A percentile compares a stretch with the other conserved stretches of the same genome.
phyloP scores from a whole-genome alignment of 305 asterid genomes.

The Plantago coronopus region DNA sequence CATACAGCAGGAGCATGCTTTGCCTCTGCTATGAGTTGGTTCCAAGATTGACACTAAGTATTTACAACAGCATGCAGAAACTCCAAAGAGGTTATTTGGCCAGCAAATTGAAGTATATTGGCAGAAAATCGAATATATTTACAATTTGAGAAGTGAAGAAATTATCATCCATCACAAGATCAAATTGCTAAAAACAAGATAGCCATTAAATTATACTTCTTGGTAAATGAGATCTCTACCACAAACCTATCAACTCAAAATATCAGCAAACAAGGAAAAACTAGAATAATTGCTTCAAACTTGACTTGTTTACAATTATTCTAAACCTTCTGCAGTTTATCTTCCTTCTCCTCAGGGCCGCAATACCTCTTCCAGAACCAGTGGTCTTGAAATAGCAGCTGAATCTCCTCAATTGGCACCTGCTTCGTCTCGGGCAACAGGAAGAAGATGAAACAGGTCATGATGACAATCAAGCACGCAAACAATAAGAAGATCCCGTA shows the following conservation, averaged over 20 bases:
- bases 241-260: slow-evolving; percentile 12
- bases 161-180: neutral
- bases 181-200: neutral
- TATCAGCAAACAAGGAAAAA: neutral
- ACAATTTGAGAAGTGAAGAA: too few species aligned
- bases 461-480: slow-evolving; percentile 44
- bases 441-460: slow-evolving; percentile 58
- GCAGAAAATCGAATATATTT: too few species aligned
- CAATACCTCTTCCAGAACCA: slow-evolving; percentile 72
- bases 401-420: slow-evolving; percentile 74
- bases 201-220: too few species aligned
- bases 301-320: neutral
- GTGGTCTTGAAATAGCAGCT: slow-evolving; percentile 54
- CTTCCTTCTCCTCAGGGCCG: slow-evolving; percentile 24
- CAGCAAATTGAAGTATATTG: too few species aligned
- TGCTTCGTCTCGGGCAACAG: slow-evolving; percentile 80
- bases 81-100: too few species aligned
- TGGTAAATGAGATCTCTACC: neutral
- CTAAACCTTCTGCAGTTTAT: slow-evolving; percentile 12
- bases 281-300: neutral
- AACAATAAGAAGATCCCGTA: slow-evolving; percentile 61
- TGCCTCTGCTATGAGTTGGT: too few species aligned
- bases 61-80: too few species aligned
- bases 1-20: too few species aligned
- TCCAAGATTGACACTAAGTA: too few species aligned